Evolutionary conservation across 345 rosid species (phyloP).

Genomic region (Excoecaria agallocha): DNA sequence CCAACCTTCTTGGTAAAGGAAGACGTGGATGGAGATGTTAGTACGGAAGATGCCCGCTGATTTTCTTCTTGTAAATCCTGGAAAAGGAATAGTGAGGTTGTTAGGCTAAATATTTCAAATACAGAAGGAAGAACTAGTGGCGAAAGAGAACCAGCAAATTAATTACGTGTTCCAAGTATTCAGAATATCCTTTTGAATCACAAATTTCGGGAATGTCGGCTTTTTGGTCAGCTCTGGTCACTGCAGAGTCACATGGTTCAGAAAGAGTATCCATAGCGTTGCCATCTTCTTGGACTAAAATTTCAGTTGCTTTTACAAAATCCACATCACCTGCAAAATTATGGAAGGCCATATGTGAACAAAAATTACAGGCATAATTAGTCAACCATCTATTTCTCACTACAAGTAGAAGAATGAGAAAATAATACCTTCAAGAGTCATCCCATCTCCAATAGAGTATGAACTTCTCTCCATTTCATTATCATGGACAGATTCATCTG

Average conservation of each 20-base stretch:
- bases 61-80: constrained; percentile 45
- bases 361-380: neutral
- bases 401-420: constrained; percentile 13
- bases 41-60: constrained; percentile 41
- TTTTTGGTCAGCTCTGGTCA: constrained; percentile 26
- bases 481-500: constrained; percentile 24
- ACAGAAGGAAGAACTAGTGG: constrained; percentile 13
- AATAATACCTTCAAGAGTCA: constrained; percentile 45
- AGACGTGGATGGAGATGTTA: constrained; percentile 44
- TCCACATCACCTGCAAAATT: constrained; percentile 36
- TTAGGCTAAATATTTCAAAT: neutral
- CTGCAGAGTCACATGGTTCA: constrained; percentile 30
- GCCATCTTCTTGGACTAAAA: constrained; percentile 33
- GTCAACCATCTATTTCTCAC: constrained; percentile 9
- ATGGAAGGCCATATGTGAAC: neutral
- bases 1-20: constrained; percentile 36
- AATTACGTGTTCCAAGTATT: constrained; percentile 44
- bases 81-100: constrained; percentile 19
- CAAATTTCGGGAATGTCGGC: constrained; percentile 29
- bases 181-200: constrained; percentile 28
- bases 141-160: constrained; percentile 10
- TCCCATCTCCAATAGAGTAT: constrained; percentile 25
- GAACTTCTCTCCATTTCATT: constrained; percentile 33
- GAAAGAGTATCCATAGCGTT: constrained; percentile 20
- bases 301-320: constrained; percentile 31